phyloP scores from a whole-genome alignment of 2,329 filamentous ascomycete genomes.

The Biscogniauxia sp. region DNA sequence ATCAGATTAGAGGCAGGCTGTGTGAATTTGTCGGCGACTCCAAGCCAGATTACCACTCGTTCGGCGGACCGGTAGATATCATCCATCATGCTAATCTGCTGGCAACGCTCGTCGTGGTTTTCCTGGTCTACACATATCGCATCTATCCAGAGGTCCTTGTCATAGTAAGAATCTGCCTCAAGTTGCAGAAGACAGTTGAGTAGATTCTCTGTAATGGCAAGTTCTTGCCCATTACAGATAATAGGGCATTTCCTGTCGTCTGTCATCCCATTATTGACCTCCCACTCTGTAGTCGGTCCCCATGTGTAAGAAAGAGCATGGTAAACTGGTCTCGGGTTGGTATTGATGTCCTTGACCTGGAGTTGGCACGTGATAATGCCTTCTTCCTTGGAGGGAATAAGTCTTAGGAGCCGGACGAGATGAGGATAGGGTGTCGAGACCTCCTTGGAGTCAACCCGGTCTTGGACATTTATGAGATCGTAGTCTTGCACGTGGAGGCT shows the following conservation, averaged over 20 bases:
- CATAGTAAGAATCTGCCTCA: constrained; percentile 6
- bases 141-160: constrained; percentile 10
- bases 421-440: neutral
- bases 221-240: constrained; percentile 8
- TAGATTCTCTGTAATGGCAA: constrained; percentile 17
- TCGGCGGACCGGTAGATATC: neutral
- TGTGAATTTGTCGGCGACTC: constrained; percentile 9
- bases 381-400: constrained; percentile 9
- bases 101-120: neutral
- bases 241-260: constrained; percentile 5
- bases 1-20: constrained; percentile 11
- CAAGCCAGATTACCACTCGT: neutral
- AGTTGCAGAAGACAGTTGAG: constrained; percentile 19
- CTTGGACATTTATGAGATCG: neutral
- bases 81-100: neutral
- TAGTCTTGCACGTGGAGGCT: constrained; percentile 3
- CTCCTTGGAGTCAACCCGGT: neutral
- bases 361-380: constrained; percentile 12
- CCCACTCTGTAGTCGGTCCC: constrained; percentile 11
- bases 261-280: constrained; percentile 8
- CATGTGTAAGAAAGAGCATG: constrained; percentile 24
- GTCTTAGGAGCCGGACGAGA: constrained; percentile 16
- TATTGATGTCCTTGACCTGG: constrained; percentile 10
- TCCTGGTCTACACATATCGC: constrained; percentile 1
- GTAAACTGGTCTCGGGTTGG: constrained; percentile 3